Evolutionary conservation across 2,329 filamentous ascomycete genomes (phyloP).

Genomic region (Scedosporium dehoogii): DNA sequence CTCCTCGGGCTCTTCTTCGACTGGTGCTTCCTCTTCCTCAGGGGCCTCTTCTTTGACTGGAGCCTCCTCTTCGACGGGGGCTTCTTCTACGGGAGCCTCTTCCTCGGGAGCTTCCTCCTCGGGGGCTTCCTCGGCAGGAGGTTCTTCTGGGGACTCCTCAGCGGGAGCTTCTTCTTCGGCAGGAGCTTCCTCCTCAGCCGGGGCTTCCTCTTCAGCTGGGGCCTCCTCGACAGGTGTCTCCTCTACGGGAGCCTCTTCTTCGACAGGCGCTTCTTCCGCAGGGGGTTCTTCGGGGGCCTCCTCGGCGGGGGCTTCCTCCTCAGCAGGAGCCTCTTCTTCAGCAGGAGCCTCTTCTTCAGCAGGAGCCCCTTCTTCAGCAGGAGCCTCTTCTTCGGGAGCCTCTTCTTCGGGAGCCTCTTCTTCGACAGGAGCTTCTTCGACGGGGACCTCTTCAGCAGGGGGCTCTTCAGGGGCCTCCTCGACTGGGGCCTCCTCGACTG

Average conservation of each 20-base stretch:
- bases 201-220: background rate
- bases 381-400: background rate
- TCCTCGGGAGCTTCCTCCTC: background rate
- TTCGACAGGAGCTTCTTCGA: background rate
- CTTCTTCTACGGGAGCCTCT: background rate
- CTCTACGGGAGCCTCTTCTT: background rate
- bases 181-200: background rate
- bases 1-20: background rate
- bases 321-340: background rate
- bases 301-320: background rate
- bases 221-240: too few relatives aligned
- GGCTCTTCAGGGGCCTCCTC: background rate
- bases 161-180: background rate
- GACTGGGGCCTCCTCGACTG: background rate
- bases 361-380: background rate
- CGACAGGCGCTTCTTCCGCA: background rate
- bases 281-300: background rate
- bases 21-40: background rate
- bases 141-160: background rate
- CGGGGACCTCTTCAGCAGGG: background rate
- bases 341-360: background rate
- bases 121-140: background rate
- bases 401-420: background rate
- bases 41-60: background rate
- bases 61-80: background rate